Conservation (phyloP, 306 rosid species). For the Vigna unguiculata region DNA sequence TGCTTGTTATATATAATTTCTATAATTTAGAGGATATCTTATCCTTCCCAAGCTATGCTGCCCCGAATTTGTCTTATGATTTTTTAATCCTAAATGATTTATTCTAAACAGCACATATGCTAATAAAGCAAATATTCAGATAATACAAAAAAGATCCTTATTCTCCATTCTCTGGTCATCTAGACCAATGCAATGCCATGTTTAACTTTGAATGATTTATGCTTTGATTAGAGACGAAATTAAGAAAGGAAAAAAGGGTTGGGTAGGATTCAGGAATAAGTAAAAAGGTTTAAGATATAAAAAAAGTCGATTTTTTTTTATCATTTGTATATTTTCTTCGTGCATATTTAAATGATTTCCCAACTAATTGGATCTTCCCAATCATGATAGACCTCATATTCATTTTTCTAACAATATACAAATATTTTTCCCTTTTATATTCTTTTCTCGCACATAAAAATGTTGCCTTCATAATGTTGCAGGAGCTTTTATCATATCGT, state of each 20-base stretch:
- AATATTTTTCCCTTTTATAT: neutral
- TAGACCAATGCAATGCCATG: constrained; percentile 24
- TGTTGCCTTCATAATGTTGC: constrained; percentile 49
- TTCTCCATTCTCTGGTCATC: constrained; percentile 8
- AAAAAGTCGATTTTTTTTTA: neutral
- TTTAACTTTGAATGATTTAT: constrained; percentile 12
- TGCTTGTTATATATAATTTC: constrained; percentile 6
- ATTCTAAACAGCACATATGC: constrained; percentile 17
- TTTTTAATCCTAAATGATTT: neutral
- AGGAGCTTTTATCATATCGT: constrained; percentile 80
- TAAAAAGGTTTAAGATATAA: constrained; percentile 18
- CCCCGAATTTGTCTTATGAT: neutral
- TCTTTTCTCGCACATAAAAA: constrained; percentile 24
- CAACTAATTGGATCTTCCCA: constrained; percentile 32
- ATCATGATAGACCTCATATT: constrained; percentile 3
- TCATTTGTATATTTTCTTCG: constrained; percentile 23
- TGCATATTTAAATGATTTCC: constrained; percentile 20
- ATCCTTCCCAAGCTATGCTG: neutral
- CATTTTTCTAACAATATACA: constrained; percentile 1
- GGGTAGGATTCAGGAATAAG: constrained; percentile 5
- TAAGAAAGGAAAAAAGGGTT: constrained; percentile 37
- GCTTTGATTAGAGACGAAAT: constrained; percentile 20
- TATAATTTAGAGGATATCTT: constrained; percentile 13
- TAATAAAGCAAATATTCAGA: constrained; percentile 20
- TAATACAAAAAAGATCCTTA: neutral